Percentiles rank a stretch among this genome's conserved stretches.
Conservation (phyloP, 1,284 basidiomycete species). For the Cryptococcus sp. region DNA sequence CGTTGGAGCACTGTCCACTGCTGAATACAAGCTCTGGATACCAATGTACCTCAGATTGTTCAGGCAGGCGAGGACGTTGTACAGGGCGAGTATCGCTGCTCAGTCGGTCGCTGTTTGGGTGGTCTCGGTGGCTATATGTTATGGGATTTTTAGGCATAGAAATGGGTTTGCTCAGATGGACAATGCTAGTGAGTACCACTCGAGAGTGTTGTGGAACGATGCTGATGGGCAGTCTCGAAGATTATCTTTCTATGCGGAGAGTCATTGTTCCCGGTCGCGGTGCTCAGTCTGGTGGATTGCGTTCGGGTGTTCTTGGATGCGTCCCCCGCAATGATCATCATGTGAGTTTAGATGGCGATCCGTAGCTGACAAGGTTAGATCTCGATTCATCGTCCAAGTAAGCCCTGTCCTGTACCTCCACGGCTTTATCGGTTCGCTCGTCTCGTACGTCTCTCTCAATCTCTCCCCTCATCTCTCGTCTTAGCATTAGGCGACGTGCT, state of each 20-base stretch:
- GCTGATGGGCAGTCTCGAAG: background rate
- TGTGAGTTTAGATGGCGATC: background rate
- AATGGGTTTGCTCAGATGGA: conserved; percentile 8
- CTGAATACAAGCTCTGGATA: too few relatives aligned
- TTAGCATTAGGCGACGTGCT: background rate
- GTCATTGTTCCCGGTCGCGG: conserved; percentile 1
- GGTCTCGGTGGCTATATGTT: background rate
- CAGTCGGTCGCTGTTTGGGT: too few relatives aligned
- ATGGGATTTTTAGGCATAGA: conserved; percentile 4
- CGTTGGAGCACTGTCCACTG: too few relatives aligned
- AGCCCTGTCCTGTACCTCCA: background rate
- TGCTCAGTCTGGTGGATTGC: background rate
- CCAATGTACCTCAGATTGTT: too few relatives aligned
- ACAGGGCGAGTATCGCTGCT: too few relatives aligned
- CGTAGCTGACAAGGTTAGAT: background rate
- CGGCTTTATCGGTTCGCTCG: conserved; percentile 1
- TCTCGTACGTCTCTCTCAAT: background rate
- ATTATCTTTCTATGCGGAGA: conserved; percentile 1
- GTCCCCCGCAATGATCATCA: background rate
- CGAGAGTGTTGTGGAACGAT: too few relatives aligned
- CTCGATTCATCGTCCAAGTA: background rate
- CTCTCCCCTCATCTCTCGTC: background rate
- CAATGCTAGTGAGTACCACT: conserved; percentile 6
- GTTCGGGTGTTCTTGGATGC: background rate
- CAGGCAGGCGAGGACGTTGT: too few relatives aligned